These are phyloP conservation scores for Penicillium roqueforti DNA, from an alignment of 495 filamentous ascomycete species.

Conservation along the genomic window DNA sequence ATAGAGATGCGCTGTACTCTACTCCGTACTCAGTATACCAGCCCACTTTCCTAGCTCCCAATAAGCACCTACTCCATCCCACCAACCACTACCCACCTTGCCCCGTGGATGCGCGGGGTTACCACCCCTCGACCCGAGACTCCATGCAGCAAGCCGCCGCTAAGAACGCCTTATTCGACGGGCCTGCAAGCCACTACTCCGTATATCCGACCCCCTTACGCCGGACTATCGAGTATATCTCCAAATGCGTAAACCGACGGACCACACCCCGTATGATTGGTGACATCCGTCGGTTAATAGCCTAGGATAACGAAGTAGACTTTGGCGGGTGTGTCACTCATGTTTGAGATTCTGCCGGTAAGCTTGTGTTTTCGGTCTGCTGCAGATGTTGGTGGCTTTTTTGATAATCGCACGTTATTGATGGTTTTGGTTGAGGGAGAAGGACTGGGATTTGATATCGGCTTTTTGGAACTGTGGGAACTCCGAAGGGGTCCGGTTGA, in stretches of 20 bases:
- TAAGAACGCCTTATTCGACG: slow-evolving; percentile 13
- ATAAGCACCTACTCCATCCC: not conserved
- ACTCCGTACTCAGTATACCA: not conserved
- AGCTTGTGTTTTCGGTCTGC: slow-evolving; percentile 1
- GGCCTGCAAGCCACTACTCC: slow-evolving; percentile 10
- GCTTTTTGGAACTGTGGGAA: not conserved
- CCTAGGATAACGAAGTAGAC: not conserved
- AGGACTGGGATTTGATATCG: not conserved
- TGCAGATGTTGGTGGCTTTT: not conserved
- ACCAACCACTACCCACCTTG: not conserved
- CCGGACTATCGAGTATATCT: not conserved
- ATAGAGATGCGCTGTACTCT: not conserved
- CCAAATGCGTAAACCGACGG: not conserved
- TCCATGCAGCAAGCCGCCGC: slow-evolving; percentile 10
- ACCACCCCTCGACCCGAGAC: slow-evolving; percentile 6
- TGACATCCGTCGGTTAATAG: not conserved
- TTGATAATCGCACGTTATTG: not conserved
- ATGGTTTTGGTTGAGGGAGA: not conserved
- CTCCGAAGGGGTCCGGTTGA: not conserved
- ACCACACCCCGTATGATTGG: not conserved
- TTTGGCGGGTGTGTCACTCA: not conserved
- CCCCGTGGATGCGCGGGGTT: not conserved
- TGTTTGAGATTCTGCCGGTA: not conserved
- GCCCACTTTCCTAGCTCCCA: not conserved
- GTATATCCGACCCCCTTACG: not conserved